Evolutionary conservation across 2,329 filamentous ascomycete genomes (phyloP), one percentile per base, ranked within the genome.

Genomic region (Curvularia spicifera): DNA sequence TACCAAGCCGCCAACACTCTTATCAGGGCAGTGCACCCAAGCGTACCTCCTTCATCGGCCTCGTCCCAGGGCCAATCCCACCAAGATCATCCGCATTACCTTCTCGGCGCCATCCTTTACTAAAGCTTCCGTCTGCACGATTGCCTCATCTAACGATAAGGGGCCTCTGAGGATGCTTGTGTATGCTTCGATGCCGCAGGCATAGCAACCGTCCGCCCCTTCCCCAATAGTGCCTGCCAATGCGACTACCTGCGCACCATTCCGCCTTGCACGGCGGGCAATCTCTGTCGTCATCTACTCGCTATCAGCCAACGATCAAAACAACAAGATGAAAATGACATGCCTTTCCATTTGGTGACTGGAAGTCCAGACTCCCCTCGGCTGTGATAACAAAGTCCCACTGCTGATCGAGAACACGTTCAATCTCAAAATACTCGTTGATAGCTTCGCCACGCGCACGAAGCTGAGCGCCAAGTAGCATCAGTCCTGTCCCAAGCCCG

Each of bases 341-440:
- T 15, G 53, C 54, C 56, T 50, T 85, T 2, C 83, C 83, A 43
- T 77, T 72, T 0, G 82, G 79, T 0, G 82, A 83, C 61, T 84
- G 83, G 45, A 78, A 76, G 60, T 85, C 83, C 15, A 85, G 77
- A 9, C 81, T 80, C 0, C 83, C 82, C 64, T 85, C 83, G 1
- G 82, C 83, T 0, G 82, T 85, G 60, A 85, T 75, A 0, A 84
- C 80, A 7, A 85, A 75, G 56, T 85, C 79, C 61, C 80, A 83
- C 22, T 65, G 61, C 28, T 78, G 68, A 13, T 79, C 75, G 52
- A 85, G 80, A 3, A 83, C 72, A 2, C 72, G 71, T 40, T 81
- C 76, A 28, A 84, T 70, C 51, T 79, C 76, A 47, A 84, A 80
- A 63, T 83, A 84, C 57, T 82, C 79, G 66, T 79, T 81, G 63